phyloP scores from a whole-genome alignment of 352 stramenopile genomes.

The Thraustochytrium striatum region DNA sequence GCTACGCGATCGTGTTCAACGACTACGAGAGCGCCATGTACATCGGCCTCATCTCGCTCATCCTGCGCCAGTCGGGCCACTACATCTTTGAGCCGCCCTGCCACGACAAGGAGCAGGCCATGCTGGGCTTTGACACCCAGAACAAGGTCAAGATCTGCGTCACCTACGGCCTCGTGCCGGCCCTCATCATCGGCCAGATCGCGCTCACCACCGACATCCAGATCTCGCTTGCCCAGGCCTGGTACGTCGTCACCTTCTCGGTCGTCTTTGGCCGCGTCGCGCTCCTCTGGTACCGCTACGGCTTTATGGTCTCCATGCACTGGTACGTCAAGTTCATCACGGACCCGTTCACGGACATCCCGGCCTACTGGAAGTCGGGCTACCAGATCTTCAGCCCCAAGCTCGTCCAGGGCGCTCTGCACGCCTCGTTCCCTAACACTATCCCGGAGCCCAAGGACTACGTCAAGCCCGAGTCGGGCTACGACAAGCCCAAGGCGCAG shows the following conservation, averaged over 20 bases:
- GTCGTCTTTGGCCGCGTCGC: constrained; percentile 48
- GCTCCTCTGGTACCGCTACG: constrained; percentile 45
- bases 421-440: constrained; percentile 35
- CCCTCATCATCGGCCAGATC: neutral
- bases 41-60: constrained; percentile 43
- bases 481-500: constrained; percentile 47
- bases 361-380: constrained; percentile 43
- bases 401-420: constrained; percentile 45
- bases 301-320: constrained; percentile 49
- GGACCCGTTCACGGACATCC: constrained; percentile 49
- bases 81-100: constrained; percentile 49
- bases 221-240: constrained; percentile 45
- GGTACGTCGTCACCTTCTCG: constrained; percentile 45
- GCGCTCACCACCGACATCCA: constrained; percentile 17
- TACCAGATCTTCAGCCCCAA: constrained; percentile 51
- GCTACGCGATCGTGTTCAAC: constrained; percentile 46
- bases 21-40: constrained; percentile 48
- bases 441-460: constrained; percentile 39
- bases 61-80: constrained; percentile 45
- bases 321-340: constrained; percentile 50
- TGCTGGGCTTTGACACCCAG: constrained; percentile 49
- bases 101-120: constrained; percentile 51
- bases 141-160: constrained; percentile 49
- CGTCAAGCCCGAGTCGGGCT: constrained; percentile 38
- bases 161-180: constrained; percentile 38